These are phyloP conservation scores for Trypanosoma conorhini DNA, from an alignment of 208 protist species.

Conservation along the genomic window DNA sequence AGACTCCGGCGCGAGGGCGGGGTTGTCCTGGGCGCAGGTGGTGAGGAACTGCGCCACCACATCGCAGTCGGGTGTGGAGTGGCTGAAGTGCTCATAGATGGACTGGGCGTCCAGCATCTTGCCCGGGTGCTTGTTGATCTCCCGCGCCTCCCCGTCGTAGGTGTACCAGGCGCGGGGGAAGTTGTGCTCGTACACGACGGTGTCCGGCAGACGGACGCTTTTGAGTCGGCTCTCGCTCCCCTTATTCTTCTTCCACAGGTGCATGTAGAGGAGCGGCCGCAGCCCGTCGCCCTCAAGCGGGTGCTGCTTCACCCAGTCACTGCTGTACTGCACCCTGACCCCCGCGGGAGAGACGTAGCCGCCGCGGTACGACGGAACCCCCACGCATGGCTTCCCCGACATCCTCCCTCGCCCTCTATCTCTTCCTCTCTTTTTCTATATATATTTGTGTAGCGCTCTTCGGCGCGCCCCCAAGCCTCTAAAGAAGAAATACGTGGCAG, in stretches of 20 bases:
- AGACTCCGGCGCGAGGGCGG: slow-evolving; percentile 28
- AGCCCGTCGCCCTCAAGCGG: slow-evolving; percentile 85
- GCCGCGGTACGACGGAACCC: slow-evolving; percentile 43
- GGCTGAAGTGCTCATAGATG: slow-evolving; percentile 75
- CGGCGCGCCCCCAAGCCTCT: not conserved
- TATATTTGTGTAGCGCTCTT: not conserved
- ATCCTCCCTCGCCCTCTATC: slow-evolving; percentile 20
- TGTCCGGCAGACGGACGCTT: slow-evolving; percentile 75
- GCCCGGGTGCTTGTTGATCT: slow-evolving; percentile 79
- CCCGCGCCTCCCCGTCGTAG: slow-evolving; percentile 78
- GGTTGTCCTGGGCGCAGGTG: slow-evolving; percentile 45
- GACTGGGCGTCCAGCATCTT: slow-evolving; percentile 87
- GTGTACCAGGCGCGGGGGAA: slow-evolving; percentile 93
- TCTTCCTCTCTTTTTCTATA: not conserved
- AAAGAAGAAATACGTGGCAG: not conserved
- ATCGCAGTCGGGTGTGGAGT: slow-evolving; percentile 42
- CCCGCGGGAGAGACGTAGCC: slow-evolving; percentile 64
- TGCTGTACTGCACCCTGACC: slow-evolving; percentile 60
- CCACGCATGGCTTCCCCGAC: slow-evolving; percentile 18
- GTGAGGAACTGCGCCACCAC: slow-evolving; percentile 90
- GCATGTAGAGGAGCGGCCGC: slow-evolving; percentile 75
- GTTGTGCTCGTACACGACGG: slow-evolving; percentile 94
- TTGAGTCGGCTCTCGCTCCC: slow-evolving; percentile 66
- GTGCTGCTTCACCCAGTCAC: slow-evolving; percentile 81
- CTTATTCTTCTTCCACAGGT: slow-evolving; percentile 87